phyloP scores from a whole-genome alignment of 2,329 filamentous ascomycete genomes.

The Xylariaceae sp. region DNA sequence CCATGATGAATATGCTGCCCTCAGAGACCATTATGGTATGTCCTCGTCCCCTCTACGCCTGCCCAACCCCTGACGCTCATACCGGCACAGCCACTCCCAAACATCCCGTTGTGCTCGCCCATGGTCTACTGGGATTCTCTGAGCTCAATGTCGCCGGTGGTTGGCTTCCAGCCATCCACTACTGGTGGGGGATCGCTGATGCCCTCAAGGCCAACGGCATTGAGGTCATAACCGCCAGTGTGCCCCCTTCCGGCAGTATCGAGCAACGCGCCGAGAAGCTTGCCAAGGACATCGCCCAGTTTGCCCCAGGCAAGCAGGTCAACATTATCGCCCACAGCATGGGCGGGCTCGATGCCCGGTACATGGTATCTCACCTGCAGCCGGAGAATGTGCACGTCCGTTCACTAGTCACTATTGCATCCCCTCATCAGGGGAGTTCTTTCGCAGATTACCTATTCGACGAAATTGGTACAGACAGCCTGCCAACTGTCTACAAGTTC shows the following conservation, averaged over 20 bases:
- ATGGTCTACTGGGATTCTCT: constrained; percentile 61
- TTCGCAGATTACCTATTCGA: constrained; percentile 53
- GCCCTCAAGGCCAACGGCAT: constrained; percentile 50
- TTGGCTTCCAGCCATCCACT: constrained; percentile 52
- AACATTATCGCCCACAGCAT: constrained; percentile 72
- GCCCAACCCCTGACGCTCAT: no score
- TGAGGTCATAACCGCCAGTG: constrained; percentile 55
- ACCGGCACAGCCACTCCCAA: constrained; percentile 45
- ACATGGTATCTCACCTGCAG: constrained; percentile 57
- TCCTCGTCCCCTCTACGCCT: no score
- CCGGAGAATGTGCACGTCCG: constrained; percentile 43
- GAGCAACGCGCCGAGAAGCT: constrained; percentile 56
- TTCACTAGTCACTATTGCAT: constrained; percentile 51
- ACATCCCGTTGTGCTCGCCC: constrained; percentile 60
- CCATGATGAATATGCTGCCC: constrained; percentile 41
- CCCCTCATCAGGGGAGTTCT: constrained; percentile 50
- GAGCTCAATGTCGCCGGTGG: constrained; percentile 47
- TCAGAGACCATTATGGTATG: constrained; percentile 42
- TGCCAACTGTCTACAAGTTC: constrained; percentile 52
- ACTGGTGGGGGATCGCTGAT: constrained; percentile 62
- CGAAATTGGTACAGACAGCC: constrained; percentile 38
- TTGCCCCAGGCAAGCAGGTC: constrained; percentile 52
- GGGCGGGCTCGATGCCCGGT: constrained; percentile 61
- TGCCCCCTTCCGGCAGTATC: constrained; percentile 59
- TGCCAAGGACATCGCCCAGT: constrained; percentile 46